phyloP scores from a whole-genome alignment of 2,329 filamentous ascomycete species.

The Didymosphaeria variabile region DNA sequence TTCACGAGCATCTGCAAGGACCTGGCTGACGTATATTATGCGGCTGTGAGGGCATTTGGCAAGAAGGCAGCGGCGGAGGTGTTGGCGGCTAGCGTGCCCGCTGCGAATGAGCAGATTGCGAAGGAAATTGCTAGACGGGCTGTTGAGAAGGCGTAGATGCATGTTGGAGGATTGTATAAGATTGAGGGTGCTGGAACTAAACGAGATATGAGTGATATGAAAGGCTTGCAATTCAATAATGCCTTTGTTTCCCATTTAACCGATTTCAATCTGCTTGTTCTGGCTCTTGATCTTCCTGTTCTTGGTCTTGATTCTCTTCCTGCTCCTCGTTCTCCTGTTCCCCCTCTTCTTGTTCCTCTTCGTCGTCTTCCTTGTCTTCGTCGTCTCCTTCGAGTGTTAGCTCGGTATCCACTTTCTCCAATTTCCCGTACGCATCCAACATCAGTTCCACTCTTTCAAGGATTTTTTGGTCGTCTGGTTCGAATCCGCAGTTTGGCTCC shows the following conservation, averaged over 20 bases:
- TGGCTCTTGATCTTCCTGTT: no score
- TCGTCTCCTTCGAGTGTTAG: constrained; percentile 17
- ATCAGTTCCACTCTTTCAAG: constrained; percentile 16
- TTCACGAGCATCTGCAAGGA: constrained; percentile 30
- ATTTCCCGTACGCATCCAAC: constrained; percentile 11
- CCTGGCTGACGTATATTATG: constrained; percentile 46
- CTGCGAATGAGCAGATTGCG: neutral
- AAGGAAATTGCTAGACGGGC: constrained; percentile 4
- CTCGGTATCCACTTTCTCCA: constrained; percentile 14
- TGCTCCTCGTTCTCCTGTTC: no score
- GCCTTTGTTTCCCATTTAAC: no score
- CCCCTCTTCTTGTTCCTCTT: no score
- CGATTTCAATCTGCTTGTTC: no score
- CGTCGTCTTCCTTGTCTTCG: no score
- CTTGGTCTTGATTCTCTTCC: no score
- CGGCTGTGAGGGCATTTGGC: constrained; percentile 41
- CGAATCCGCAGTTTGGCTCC: constrained; percentile 16
- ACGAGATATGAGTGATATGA: neutral
- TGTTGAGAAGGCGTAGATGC: constrained; percentile 2
- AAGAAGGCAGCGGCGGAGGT: constrained; percentile 1
- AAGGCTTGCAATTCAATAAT: neutral
- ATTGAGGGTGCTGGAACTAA: no score
- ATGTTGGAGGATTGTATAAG: neutral
- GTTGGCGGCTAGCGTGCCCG: neutral
- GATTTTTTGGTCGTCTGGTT: constrained; percentile 8